Percentiles rank a stretch among this genome's conserved stretches.
Evolutionary conservation across 2,329 filamentous ascomycete species (phyloP).

Genomic region (Cytospora chrysosperma): DNA sequence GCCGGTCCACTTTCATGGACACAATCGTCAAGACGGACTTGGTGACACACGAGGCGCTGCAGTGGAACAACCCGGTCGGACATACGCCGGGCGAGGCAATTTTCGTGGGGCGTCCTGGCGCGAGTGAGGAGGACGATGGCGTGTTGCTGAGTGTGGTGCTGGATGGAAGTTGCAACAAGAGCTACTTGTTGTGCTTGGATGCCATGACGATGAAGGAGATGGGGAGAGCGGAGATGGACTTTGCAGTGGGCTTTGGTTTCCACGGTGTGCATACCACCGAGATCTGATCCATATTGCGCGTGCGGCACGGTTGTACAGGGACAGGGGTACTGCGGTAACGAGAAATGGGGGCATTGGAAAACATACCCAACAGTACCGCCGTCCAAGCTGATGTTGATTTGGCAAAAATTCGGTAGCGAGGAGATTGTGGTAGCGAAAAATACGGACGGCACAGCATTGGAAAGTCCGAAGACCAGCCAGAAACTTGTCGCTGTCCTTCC

Average conservation of each 20-base stretch:
- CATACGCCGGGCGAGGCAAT: constrained; percentile 71
- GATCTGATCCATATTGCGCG: background rate
- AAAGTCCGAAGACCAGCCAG: too few relatives aligned
- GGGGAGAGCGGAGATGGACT: constrained; percentile 61
- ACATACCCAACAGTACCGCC: background rate
- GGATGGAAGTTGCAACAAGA: constrained; percentile 56
- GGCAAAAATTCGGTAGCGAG: too few relatives aligned
- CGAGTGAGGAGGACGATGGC: constrained; percentile 35
- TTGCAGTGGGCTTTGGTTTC: constrained; percentile 62
- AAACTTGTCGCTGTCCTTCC: background rate
- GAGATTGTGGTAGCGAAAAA: too few relatives aligned
- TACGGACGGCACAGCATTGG: too few relatives aligned
- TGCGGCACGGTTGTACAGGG: background rate
- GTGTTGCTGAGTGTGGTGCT: constrained; percentile 54
- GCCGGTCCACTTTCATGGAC: constrained; percentile 61
- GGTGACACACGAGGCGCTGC: constrained; percentile 46
- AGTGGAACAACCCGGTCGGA: constrained; percentile 57
- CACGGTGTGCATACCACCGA: constrained; percentile 54
- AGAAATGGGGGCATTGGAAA: background rate
- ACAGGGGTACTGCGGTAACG: background rate
- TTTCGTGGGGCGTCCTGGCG: constrained; percentile 56
- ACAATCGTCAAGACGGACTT: constrained; percentile 65
- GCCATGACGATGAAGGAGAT: constrained; percentile 62
- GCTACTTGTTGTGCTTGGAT: constrained; percentile 66
- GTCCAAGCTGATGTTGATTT: too few relatives aligned